phyloP scores from a whole-genome alignment of 768 basidiomycete species.

The Podaxis sp. region DNA sequence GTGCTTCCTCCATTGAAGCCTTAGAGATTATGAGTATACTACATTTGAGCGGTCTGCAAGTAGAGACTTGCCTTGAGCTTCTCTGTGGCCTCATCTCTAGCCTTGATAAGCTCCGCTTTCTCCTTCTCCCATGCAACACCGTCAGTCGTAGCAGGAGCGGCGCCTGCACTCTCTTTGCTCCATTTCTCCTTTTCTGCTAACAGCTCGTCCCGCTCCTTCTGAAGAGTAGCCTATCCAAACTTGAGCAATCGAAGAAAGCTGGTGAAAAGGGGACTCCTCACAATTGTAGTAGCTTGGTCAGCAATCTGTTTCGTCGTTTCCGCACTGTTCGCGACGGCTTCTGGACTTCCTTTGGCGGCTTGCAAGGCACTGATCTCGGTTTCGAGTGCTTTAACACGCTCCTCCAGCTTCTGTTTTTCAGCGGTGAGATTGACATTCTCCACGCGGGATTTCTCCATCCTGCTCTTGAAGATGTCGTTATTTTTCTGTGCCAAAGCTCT shows the following conservation, averaged over 20 bases:
- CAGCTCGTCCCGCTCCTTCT: constrained; percentile 59
- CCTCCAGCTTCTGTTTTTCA: constrained; percentile 38
- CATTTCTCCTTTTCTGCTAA: constrained; percentile 56
- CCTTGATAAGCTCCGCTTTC: constrained; percentile 54
- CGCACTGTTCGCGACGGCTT: constrained; percentile 21
- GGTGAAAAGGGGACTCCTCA: constrained; percentile 21
- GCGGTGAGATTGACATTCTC: constrained; percentile 32
- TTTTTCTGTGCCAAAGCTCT: constrained; percentile 30
- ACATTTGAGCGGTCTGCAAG: neutral
- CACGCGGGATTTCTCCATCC: constrained; percentile 32
- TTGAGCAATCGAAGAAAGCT: neutral
- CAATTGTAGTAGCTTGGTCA: constrained; percentile 36
- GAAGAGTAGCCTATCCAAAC: constrained; percentile 45
- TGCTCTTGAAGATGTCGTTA: constrained; percentile 26
- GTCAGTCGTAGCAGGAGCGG: constrained; percentile 28
- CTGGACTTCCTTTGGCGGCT: constrained; percentile 20
- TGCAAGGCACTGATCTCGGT: constrained; percentile 32
- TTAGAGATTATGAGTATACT: constrained; percentile 16
- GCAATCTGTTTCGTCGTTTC: constrained; percentile 25
- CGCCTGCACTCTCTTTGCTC: constrained; percentile 27
- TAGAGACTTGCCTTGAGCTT: constrained; percentile 49
- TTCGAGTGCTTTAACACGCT: constrained; percentile 36
- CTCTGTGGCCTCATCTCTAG: constrained; percentile 57
- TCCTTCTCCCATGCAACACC: constrained; percentile 51
- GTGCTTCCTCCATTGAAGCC: constrained; percentile 40